Conservation (phyloP, 1,139 yeast genomes). For the Diutina mesorugosa region DNA sequence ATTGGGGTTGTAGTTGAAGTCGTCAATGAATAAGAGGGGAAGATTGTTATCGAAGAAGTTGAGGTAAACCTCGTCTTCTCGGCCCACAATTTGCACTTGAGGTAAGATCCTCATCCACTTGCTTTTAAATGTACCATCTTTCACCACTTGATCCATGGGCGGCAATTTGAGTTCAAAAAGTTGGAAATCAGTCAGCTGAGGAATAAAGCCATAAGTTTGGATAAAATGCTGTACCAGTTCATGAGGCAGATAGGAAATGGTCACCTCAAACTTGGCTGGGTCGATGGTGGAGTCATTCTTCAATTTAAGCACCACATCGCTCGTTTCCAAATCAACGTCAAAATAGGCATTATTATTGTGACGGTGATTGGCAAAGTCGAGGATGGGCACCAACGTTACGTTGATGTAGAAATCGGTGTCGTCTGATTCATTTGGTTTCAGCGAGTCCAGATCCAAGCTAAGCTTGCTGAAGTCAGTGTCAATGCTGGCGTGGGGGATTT, state of each 20-base stretch:
- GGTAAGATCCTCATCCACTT: slow-evolving; percentile 13
- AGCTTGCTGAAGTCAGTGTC: slow-evolving; percentile 4
- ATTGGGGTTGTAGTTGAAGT: slow-evolving; percentile 8
- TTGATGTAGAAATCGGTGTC: slow-evolving; percentile 29
- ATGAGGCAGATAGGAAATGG: slow-evolving; percentile 35
- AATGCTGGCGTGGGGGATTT: slow-evolving; percentile 36
- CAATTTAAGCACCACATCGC: slow-evolving; percentile 31
- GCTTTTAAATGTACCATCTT: slow-evolving; percentile 3
- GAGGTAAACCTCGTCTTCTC: slow-evolving; percentile 5
- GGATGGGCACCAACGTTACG: slow-evolving; percentile 47
- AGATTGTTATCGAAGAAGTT: slow-evolving; percentile 7
- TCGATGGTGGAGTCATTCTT: slow-evolving; percentile 4
- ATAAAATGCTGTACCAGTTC: slow-evolving; percentile 36
- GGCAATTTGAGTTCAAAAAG: slow-evolving; percentile 4
- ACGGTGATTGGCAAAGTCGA: slow-evolving; percentile 58
- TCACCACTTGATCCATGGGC: not conserved
- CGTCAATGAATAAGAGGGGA: slow-evolving; percentile 9
- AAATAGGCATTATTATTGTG: slow-evolving; percentile 37
- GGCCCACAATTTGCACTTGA: slow-evolving; percentile 4
- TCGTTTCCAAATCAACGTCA: slow-evolving; percentile 39
- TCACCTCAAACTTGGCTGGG: slow-evolving; percentile 17
- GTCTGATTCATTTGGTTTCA: not conserved
- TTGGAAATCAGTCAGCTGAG: not conserved
- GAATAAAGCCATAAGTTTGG: slow-evolving; percentile 49
- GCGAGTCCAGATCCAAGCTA: slow-evolving; percentile 3